A percentile compares a stretch with the other conserved stretches of the same genome.
Evolutionary conservation across 345 rosid species (phyloP).

Genomic region (Brassica incana): DNA sequence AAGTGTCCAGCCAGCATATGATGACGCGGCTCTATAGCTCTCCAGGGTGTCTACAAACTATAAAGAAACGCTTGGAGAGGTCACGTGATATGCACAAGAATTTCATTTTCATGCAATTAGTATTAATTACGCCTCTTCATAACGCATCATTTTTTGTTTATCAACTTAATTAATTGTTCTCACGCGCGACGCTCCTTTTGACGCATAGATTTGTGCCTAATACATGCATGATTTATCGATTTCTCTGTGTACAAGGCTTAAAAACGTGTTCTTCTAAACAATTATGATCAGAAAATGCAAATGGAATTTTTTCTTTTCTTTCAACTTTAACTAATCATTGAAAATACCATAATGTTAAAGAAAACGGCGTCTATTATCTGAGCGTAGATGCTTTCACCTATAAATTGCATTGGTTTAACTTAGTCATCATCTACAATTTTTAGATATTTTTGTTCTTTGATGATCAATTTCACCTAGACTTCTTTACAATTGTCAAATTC

Average conservation of each 20-base stretch:
- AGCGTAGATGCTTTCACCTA: not conserved
- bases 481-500: not conserved
- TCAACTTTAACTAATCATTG: conserved; percentile 7
- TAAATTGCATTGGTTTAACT: not conserved
- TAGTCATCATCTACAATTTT: not conserved
- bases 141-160: conserved; percentile 23
- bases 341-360: not conserved
- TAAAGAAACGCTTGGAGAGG: conserved; percentile 24
- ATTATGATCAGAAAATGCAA: conserved; percentile 7
- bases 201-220: conserved; percentile 20
- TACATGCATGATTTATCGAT: conserved; percentile 28
- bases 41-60: conserved; percentile 23
- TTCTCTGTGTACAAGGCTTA: conserved; percentile 5
- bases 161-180: not conserved
- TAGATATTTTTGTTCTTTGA: conserved; percentile 10
- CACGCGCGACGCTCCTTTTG: conserved; percentile 30
- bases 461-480: conserved; percentile 23
- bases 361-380: conserved; percentile 22
- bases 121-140: conserved; percentile 18
- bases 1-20: conserved; percentile 31
- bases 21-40: conserved; percentile 19
- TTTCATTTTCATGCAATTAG: not conserved
- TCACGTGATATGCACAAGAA: conserved; percentile 33
- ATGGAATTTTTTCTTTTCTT: not conserved
- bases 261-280: conserved; percentile 28